Base-by-base conservation (phyloP, 169 alveolate species). In the Plasmodium vinckei region DNA sequence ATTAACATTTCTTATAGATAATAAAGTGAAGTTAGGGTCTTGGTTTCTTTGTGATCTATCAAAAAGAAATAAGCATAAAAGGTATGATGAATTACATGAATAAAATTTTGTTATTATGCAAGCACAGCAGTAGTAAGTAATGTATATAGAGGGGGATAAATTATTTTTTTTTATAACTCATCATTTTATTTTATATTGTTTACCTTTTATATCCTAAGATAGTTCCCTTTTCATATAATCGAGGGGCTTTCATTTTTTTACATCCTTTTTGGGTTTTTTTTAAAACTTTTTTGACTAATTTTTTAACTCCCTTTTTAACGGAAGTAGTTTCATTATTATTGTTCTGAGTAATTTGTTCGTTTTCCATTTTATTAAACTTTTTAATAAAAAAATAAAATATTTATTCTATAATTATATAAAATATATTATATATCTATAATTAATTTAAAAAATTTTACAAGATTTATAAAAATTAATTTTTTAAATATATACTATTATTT, bases 1-100 rank as follows among this genome's bases (percentile, higher is more conserved):
- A 84, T 97, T 95, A 12, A 98, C 99, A 72, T 99, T 99, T 95
- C 97, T 98, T 69, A 98, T 94, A 92, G 97, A 98, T 82, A 99
- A 93, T 65, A 99, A 95, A 33, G 99, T 97, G 87, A 97, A 94
- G 92, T 97, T 97, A 69, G 97, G 98, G 87, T 97, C 95, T 95
- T 97, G 98, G 91, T 97, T 97, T 73, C 96, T 96, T 95, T 96
- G 97, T 23, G 99, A 97, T 91, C 99, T 97, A 87, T 87, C 57
- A 25, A 82, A 21, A 68, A 53, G 9, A 71, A 60, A 47, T 57
- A 87, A 42, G 68, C 0, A 27, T 19, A 51, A 51, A 12, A n/a
- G 27, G 44, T 21, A 60, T 19, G 57, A 17, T 46, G 5, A 2
- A 17, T 49, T 33, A 6, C 19, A 9, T 9, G n/a, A 15, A 2